A percentile compares a stretch with the other conserved stretches of the same genome.
Evolutionary conservation across 2,329 filamentous ascomycete species (phyloP).

Genomic region (Cladobotryum mycophilum): DNA sequence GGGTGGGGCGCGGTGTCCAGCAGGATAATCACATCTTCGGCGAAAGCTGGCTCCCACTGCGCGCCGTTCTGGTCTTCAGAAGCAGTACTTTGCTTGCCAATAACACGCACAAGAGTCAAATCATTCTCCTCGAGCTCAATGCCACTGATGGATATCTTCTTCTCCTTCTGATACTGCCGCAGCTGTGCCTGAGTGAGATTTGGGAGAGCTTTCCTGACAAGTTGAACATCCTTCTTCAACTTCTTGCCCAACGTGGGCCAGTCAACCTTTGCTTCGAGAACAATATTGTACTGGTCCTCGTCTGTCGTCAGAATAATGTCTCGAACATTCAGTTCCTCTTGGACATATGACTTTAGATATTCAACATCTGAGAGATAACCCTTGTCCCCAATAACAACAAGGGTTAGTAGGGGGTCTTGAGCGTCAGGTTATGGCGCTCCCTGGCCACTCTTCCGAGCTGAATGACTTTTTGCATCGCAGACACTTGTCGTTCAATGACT

Average conservation of each 20-base stretch:
- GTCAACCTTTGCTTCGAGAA: constrained; percentile 83
- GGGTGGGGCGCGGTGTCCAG: constrained; percentile 75
- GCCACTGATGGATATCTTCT: constrained; percentile 75
- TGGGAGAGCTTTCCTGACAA: constrained; percentile 86
- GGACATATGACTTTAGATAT: constrained; percentile 80
- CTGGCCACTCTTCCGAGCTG: too few relatives aligned
- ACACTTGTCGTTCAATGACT: constrained; percentile 75
- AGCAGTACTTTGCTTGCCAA: constrained; percentile 62
- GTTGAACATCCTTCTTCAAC: constrained; percentile 87
- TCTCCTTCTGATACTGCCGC: constrained; percentile 66
- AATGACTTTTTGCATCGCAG: too few relatives aligned
- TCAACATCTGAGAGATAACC: constrained; percentile 82
- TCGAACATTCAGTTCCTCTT: constrained; percentile 84
- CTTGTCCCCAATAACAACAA: constrained; percentile 77
- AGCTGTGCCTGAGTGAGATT: constrained; percentile 72
- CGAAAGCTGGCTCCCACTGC: constrained; percentile 29
- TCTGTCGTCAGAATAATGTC: constrained; percentile 79
- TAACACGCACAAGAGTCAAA: constrained; percentile 70
- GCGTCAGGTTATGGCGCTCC: too few relatives aligned
- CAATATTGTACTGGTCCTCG: constrained; percentile 84
- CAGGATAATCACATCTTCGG: constrained; percentile 72
- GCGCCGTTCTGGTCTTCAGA: constrained; percentile 80
- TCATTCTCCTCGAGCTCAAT: constrained; percentile 79
- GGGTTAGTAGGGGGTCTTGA: constrained; percentile 67
- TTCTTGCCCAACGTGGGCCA: constrained; percentile 96